A percentile compares a stretch with the other conserved stretches of the same genome.
Evolutionary conservation across 208 protist species (phyloP).

Genomic region (Zelonia costaricensis): DNA sequence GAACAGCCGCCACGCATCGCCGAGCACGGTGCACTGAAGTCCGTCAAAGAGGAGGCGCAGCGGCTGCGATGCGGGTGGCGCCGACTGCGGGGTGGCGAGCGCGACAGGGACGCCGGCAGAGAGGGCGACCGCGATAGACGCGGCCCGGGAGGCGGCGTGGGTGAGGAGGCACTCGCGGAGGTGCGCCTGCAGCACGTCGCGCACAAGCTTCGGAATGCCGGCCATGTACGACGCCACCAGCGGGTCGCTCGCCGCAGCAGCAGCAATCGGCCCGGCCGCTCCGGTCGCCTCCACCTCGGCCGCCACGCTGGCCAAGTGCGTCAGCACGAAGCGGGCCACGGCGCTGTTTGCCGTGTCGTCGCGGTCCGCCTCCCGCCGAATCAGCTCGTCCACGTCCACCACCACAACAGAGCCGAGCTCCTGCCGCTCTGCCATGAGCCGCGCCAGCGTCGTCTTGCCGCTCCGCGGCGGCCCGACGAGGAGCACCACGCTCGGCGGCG

Average conservation of each 20-base stretch:
- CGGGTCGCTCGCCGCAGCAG: constrained; percentile 1
- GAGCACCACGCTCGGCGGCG: constrained; percentile 39
- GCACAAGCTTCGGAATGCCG: constrained; percentile 29
- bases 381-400: constrained; percentile 59
- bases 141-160: neutral
- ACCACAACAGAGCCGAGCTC: constrained; percentile 16
- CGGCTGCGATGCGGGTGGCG: neutral
- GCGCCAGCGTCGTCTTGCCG: constrained; percentile 73
- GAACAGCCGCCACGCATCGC: constrained; percentile 51
- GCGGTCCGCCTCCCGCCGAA: constrained; percentile 55
- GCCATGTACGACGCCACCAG: constrained; percentile 7
- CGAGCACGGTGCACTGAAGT: constrained; percentile 52
- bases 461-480: constrained; percentile 78
- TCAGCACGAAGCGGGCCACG: constrained; percentile 63
- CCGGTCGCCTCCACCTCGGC: neutral
- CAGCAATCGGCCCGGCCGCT: neutral
- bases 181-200: constrained; percentile 22
- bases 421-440: constrained; percentile 25
- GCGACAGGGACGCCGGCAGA: neutral
- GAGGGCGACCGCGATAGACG: neutral
- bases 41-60: constrained; percentile 73
- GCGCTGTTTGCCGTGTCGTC: constrained; percentile 76
- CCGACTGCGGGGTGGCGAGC: neutral
- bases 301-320: constrained; percentile 1
- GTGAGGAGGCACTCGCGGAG: constrained; percentile 20